These are phyloP conservation scores for Sordaria brevicollis DNA, from an alignment of 495 filamentous ascomycete species.

Conservation along the genomic window DNA sequence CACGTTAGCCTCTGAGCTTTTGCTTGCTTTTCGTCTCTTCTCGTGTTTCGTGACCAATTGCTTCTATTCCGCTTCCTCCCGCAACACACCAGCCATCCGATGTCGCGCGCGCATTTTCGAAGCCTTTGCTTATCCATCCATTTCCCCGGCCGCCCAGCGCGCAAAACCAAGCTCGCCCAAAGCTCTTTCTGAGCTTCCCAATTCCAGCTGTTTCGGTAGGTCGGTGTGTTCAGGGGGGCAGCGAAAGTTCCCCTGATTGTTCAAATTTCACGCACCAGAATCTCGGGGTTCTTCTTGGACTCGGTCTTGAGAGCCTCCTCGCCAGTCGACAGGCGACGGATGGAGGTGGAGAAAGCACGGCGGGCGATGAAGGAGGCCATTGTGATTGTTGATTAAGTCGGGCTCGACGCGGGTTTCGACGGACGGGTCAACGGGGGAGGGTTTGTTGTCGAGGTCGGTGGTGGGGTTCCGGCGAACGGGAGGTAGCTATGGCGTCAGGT, in stretches of 20 bases:
- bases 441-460: constrained; percentile 7
- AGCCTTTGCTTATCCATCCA: background rate
- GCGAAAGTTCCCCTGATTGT: background rate
- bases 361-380: constrained; percentile 41
- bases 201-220: background rate
- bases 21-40: background rate
- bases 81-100: background rate
- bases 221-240: background rate
- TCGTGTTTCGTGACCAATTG: background rate
- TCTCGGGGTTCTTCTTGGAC: constrained; percentile 43
- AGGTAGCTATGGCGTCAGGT: background rate
- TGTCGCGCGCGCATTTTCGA: background rate
- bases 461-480: constrained; percentile 1
- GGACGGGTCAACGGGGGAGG: constrained; percentile 1
- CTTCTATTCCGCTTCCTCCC: background rate
- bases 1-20: constrained; percentile 11
- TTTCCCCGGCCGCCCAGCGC: background rate
- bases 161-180: background rate
- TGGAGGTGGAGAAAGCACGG: constrained; percentile 36
- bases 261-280: constrained; percentile 33
- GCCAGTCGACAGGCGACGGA: constrained; percentile 29
- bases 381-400: constrained; percentile 6
- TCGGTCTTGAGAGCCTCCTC: constrained; percentile 36
- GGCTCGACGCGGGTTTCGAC: background rate
- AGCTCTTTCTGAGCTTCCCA: background rate